A percentile compares a stretch with the other conserved stretches of the same genome.
Conservation (phyloP, 2,329 filamentous ascomycete species). For the Fusarium transvaalense region DNA sequence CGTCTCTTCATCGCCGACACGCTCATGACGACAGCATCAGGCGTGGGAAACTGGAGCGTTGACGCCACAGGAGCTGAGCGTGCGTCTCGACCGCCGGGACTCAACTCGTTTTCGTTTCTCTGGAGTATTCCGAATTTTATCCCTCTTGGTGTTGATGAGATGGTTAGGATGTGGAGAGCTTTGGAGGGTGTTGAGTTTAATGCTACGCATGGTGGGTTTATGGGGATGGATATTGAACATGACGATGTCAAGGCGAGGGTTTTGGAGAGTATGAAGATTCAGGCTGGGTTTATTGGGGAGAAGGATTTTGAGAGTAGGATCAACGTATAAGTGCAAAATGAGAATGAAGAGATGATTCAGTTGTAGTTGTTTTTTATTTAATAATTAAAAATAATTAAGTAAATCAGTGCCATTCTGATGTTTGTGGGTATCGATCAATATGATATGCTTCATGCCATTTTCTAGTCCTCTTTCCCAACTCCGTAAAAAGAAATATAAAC, state of each 20-base stretch:
- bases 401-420: slow-evolving; percentile 37
- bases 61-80: slow-evolving; percentile 56
- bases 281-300: slow-evolving; percentile 64
- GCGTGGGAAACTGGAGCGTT: slow-evolving; percentile 59
- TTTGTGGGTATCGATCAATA: slow-evolving; percentile 33
- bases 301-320: slow-evolving; percentile 54
- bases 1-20: slow-evolving; percentile 83
- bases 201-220: slow-evolving; percentile 76
- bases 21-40: slow-evolving; percentile 76
- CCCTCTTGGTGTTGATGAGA: slow-evolving; percentile 72
- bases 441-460: slow-evolving; percentile 8
- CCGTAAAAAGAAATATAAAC: slow-evolving; percentile 6
- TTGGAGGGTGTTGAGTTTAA: slow-evolving; percentile 72
- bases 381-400: slow-evolving; percentile 7
- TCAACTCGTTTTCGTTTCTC: slow-evolving; percentile 76
- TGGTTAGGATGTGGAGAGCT: slow-evolving; percentile 77
- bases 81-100: slow-evolving; percentile 54
- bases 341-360: not conserved
- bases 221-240: slow-evolving; percentile 70
- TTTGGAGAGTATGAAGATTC: slow-evolving; percentile 82
- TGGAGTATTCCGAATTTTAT: slow-evolving; percentile 84
- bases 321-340: too few species aligned
- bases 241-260: slow-evolving; percentile 72
- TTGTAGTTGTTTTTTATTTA: not conserved
- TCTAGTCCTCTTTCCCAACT: slow-evolving; percentile 1